These are phyloP conservation scores for Fragaria iinumae DNA, from an alignment of 306 rosid genomes.

Conservation along the genomic window DNA sequence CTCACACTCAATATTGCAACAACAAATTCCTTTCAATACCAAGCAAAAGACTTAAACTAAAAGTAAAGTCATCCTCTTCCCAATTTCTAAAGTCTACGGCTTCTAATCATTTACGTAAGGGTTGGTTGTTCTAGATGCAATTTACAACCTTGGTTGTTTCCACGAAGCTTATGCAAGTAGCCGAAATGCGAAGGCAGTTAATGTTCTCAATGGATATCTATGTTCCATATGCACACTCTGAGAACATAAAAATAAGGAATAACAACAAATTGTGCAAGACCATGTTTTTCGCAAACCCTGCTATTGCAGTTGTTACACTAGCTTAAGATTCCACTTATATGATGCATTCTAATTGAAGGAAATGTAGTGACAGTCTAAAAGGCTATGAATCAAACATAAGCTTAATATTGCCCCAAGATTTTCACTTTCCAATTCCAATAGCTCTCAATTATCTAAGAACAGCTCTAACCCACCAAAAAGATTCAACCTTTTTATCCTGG, in stretches of 20 bases:
- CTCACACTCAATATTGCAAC: neutral
- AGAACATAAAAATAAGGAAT: neutral
- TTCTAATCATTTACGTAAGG: neutral
- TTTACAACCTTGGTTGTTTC: neutral
- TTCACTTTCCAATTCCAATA: neutral
- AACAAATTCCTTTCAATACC: neutral
- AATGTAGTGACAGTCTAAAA: neutral
- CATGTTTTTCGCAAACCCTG: neutral
- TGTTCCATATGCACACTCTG: neutral
- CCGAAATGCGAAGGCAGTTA: neutral
- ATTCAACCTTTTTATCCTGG: neutral
- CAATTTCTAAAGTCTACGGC: neutral
- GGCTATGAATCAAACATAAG: neutral
- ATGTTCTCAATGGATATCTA: neutral
- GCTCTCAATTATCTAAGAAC: neutral
- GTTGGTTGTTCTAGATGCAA: neutral
- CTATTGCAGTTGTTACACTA: neutral
- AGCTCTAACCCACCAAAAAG: neutral
- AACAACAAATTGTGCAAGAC: neutral
- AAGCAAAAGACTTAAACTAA: neutral
- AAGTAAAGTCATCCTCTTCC: neutral
- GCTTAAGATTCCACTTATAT: neutral
- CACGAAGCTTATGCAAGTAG: neutral
- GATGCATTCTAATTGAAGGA: neutral
- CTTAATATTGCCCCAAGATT: neutral